phyloP scores from a whole-genome alignment of 2,329 filamentous ascomycete species.

The Diaporthe citrichinensis region DNA sequence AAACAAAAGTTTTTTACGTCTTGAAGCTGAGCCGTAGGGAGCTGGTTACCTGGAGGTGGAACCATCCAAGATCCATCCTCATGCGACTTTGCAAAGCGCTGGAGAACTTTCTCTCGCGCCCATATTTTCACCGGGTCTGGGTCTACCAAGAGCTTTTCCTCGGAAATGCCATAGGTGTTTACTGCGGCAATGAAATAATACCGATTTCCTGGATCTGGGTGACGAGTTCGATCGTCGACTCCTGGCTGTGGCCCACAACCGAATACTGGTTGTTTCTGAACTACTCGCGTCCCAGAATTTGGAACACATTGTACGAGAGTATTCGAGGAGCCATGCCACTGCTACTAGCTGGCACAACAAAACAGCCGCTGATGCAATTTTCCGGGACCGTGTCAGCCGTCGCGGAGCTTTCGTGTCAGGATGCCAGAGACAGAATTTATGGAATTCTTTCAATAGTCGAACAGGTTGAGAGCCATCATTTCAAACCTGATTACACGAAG shows the following conservation, averaged over 20 bases:
- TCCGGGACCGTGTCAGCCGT: background rate
- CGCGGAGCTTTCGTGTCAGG: background rate
- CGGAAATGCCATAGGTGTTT: background rate
- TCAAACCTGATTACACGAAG: background rate
- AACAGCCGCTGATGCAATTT: background rate
- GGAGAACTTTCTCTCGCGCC: background rate
- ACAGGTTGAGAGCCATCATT: too few relatives aligned
- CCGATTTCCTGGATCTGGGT: background rate
- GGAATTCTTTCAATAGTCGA: background rate
- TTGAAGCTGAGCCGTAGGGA: background rate
- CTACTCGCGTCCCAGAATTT: too few relatives aligned
- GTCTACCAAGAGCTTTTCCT: conserved; percentile 20
- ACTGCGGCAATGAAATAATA: background rate
- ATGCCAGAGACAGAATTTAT: background rate
- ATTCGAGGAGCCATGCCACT: background rate
- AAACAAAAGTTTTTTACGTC: background rate
- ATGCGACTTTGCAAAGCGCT: background rate
- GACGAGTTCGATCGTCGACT: background rate
- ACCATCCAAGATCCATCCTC: background rate
- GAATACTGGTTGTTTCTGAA: background rate
- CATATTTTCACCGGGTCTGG: background rate
- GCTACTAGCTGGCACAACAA: background rate
- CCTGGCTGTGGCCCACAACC: background rate
- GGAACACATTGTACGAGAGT: background rate
- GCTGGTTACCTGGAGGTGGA: background rate